Evolutionary conservation across 2,329 filamentous ascomycete species (phyloP).

Genomic region (Colletotrichum sojae): DNA sequence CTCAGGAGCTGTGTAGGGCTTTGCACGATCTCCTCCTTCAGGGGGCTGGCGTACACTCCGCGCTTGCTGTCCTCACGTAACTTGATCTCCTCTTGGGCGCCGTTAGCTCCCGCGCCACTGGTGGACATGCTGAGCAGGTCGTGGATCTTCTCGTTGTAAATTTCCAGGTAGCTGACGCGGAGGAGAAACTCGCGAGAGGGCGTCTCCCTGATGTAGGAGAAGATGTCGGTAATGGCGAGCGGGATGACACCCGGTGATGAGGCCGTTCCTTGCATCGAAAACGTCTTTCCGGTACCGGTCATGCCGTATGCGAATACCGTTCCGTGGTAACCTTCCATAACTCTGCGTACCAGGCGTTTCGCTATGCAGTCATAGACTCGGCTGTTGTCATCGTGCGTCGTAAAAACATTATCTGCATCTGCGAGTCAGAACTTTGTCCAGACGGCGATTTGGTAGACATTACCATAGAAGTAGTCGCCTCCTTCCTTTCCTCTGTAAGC

Average conservation of each 20-base stretch:
- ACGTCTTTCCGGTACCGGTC: slow-evolving; percentile 99
- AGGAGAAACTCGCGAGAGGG: slow-evolving; percentile 94
- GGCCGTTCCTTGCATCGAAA: slow-evolving; percentile 98
- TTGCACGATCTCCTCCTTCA: slow-evolving; percentile 99
- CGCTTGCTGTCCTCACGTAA: slow-evolving; percentile 95
- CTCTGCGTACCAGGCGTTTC: slow-evolving; percentile 92
- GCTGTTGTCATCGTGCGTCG: slow-evolving; percentile 92
- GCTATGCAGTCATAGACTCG: slow-evolving; percentile 95
- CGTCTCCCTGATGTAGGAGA: slow-evolving; percentile 98
- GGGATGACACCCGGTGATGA: slow-evolving; percentile 97
- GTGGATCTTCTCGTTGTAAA: slow-evolving; percentile 98
- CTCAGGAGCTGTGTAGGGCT: slow-evolving; percentile 94
- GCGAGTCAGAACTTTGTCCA: slow-evolving; percentile 41
- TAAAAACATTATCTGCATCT: slow-evolving; percentile 90
- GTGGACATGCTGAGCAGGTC: slow-evolving; percentile 87
- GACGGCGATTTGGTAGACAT: slow-evolving; percentile 45
- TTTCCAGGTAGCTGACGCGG: slow-evolving; percentile 97
- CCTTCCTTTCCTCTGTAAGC: slow-evolving; percentile 90
- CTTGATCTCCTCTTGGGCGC: slow-evolving; percentile 92
- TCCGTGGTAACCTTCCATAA: slow-evolving; percentile 99
- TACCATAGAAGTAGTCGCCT: slow-evolving; percentile 94
- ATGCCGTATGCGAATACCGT: slow-evolving; percentile 99
- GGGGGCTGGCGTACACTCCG: slow-evolving; percentile 93
- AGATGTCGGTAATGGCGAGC: slow-evolving; percentile 97
- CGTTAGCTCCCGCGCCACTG: slow-evolving; percentile 67